A percentile compares a stretch with the other conserved stretches of the same genome.
Conservation (phyloP, 176 grass and related monocot genomes). For the Aegilops longissima region DNA sequence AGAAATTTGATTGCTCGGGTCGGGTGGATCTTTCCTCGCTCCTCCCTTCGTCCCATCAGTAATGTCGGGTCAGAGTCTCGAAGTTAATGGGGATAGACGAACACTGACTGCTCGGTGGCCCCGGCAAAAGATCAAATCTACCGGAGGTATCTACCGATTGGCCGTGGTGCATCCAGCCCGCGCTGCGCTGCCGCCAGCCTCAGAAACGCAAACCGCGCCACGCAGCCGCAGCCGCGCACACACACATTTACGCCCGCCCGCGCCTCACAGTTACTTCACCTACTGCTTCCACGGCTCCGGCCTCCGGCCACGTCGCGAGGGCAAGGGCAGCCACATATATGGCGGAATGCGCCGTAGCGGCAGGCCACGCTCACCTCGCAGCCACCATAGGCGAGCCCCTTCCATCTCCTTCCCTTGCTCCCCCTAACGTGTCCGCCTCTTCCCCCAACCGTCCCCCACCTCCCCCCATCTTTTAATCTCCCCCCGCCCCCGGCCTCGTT, state of each 20-base stretch:
- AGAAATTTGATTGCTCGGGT: not conserved
- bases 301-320: constrained; percentile 37
- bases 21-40: not conserved
- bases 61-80: constrained; percentile 7
- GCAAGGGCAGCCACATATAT: constrained; percentile 44
- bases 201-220: constrained; percentile 1
- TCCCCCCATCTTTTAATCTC: constrained; percentile 39
- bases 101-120: not conserved
- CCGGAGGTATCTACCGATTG: constrained; percentile 23
- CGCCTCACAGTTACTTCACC: not conserved
- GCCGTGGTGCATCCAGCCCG: constrained; percentile 16
- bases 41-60: not conserved
- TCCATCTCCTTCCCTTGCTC: not conserved
- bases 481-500: not conserved
- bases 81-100: not conserved
- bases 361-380: constrained; percentile 55
- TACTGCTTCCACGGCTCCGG: not conserved
- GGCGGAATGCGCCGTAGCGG: not conserved
- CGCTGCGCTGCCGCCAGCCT: constrained; percentile 30
- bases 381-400: constrained; percentile 36
- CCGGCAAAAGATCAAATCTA: constrained; percentile 32
- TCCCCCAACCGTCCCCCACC: constrained; percentile 40
- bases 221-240: not conserved
- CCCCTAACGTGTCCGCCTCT: constrained; percentile 47
- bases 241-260: not conserved